These are phyloP conservation scores for Neotropicomus parvogracilis DNA, from an alignment of 1,284 basidiomycete genomes.

Conservation along the genomic window DNA sequence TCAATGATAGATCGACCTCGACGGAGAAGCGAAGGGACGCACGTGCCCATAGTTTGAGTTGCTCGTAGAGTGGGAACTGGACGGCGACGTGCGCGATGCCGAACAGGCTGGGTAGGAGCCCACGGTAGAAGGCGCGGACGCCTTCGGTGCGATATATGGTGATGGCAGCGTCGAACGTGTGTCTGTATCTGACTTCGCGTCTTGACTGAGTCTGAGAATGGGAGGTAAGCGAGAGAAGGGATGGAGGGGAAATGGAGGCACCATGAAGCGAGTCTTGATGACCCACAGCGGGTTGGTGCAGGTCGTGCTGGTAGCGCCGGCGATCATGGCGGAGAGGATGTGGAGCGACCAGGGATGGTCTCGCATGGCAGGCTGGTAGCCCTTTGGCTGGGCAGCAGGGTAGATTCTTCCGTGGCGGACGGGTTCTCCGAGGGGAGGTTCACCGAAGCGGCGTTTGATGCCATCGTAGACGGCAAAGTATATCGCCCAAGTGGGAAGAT, in stretches of 20 bases:
- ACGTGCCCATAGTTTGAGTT: constrained; percentile 82
- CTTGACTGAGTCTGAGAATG: constrained; percentile 69
- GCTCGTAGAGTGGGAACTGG: constrained; percentile 94
- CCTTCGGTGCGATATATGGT: constrained; percentile 89
- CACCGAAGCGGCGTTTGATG: constrained; percentile 80
- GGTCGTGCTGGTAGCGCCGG: constrained; percentile 86
- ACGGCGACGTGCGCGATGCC: constrained; percentile 92
- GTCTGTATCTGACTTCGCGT: constrained; percentile 73
- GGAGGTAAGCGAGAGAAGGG: constrained; percentile 3
- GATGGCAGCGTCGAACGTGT: constrained; percentile 82
- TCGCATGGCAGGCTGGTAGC: constrained; percentile 70
- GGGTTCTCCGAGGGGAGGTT: constrained; percentile 47
- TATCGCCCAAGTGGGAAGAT: constrained; percentile 96
- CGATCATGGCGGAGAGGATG: constrained; percentile 88
- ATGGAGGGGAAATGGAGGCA: constrained; percentile 38
- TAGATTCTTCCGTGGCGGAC: constrained; percentile 50
- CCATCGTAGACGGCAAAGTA: constrained; percentile 97
- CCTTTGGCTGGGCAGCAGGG: constrained; percentile 78
- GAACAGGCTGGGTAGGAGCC: constrained; percentile 82
- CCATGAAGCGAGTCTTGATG: constrained; percentile 97
- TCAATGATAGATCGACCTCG: constrained; percentile 3
- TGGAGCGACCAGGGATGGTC: constrained; percentile 83
- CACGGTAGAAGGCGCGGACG: constrained; percentile 83
- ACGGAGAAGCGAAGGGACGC: constrained; percentile 36
- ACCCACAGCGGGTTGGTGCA: constrained; percentile 95